phyloP scores from a whole-genome alignment of 1,284 basidiomycete species.

The Inonotus obliquus region DNA sequence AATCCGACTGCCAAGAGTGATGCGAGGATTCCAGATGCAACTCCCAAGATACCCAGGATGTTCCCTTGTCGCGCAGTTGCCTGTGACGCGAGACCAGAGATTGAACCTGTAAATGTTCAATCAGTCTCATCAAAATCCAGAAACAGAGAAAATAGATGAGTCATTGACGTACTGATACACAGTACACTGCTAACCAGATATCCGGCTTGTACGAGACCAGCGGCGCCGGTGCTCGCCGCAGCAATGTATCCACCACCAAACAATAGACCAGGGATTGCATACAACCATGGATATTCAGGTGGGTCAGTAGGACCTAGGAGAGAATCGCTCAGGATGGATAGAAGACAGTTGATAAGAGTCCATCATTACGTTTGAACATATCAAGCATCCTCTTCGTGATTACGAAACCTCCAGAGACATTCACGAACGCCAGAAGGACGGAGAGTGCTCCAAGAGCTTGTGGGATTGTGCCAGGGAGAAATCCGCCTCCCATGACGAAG shows the following conservation, averaged over 20 bases:
- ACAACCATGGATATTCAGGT: constrained; percentile 81
- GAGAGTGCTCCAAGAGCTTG: constrained; percentile 74
- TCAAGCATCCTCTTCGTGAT: constrained; percentile 86
- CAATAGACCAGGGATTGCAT: constrained; percentile 69
- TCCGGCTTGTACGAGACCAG: constrained; percentile 81
- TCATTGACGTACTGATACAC: constrained; percentile 59
- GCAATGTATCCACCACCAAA: constrained; percentile 79
- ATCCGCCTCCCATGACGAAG: constrained; percentile 85
- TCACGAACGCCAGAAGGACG: constrained; percentile 78
- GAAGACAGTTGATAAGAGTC: not conserved
- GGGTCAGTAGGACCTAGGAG: constrained; percentile 68
- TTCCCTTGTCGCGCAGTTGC: constrained; percentile 79
- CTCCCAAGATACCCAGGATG: constrained; percentile 78
- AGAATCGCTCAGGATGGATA: constrained; percentile 7
- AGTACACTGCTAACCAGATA: constrained; percentile 78
- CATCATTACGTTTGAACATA: constrained; percentile 74
- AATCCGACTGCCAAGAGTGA: constrained; percentile 81
- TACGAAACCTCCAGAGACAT: constrained; percentile 80
- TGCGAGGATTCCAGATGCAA: constrained; percentile 72
- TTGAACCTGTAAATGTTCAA: constrained; percentile 44
- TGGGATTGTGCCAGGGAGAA: constrained; percentile 74
- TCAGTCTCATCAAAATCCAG: not conserved
- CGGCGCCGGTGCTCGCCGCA: constrained; percentile 76
- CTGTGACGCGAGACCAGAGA: constrained; percentile 72
- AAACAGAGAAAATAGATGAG: not conserved